Evolutionary conservation across 805 yeast species (phyloP).

Genomic region (Lipomyces lipofer): DNA sequence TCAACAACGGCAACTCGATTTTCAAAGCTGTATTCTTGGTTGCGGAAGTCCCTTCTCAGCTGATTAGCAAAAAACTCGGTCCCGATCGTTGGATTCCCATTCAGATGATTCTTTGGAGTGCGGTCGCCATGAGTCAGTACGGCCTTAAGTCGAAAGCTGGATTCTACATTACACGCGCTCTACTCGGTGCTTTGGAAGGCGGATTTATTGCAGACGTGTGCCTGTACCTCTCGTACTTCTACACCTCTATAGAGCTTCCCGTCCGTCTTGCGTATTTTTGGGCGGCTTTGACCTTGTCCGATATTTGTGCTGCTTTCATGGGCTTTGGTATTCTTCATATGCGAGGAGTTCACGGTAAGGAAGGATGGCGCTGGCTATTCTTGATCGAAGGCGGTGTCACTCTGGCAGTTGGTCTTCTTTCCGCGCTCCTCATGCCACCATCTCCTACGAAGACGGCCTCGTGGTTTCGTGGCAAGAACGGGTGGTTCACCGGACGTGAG

Average conservation of each 20-base stretch:
- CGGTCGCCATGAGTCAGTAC: slow-evolving; percentile 54
- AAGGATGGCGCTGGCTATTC: slow-evolving; percentile 69
- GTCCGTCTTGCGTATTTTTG: slow-evolving; percentile 61
- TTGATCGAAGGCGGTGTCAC: slow-evolving; percentile 57
- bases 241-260: slow-evolving; percentile 57
- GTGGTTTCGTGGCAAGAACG: slow-evolving; percentile 38
- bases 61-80: slow-evolving; percentile 59
- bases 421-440: slow-evolving; percentile 55
- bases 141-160: slow-evolving; percentile 41
- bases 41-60: slow-evolving; percentile 65
- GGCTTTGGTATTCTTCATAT: slow-evolving; percentile 57
- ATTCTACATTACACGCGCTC: slow-evolving; percentile 50
- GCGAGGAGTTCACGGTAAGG: slow-evolving; percentile 46
- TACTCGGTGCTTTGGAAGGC: slow-evolving; percentile 60
- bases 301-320: slow-evolving; percentile 48
- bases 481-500: slow-evolving; percentile 56
- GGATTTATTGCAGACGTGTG: slow-evolving; percentile 67
- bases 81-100: slow-evolving; percentile 61
- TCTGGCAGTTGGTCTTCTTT: slow-evolving; percentile 50
- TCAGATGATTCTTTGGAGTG: slow-evolving; percentile 55
- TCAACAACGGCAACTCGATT: slow-evolving; percentile 57
- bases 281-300: slow-evolving; percentile 53
- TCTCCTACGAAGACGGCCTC: slow-evolving; percentile 34
- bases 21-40: slow-evolving; percentile 52
- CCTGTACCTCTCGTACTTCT: slow-evolving; percentile 67